Evolutionary conservation across 1,139 yeast species (phyloP), one percentile per base, ranked within the genome.

Genomic region (Saccharomyces pastorianus): DNA sequence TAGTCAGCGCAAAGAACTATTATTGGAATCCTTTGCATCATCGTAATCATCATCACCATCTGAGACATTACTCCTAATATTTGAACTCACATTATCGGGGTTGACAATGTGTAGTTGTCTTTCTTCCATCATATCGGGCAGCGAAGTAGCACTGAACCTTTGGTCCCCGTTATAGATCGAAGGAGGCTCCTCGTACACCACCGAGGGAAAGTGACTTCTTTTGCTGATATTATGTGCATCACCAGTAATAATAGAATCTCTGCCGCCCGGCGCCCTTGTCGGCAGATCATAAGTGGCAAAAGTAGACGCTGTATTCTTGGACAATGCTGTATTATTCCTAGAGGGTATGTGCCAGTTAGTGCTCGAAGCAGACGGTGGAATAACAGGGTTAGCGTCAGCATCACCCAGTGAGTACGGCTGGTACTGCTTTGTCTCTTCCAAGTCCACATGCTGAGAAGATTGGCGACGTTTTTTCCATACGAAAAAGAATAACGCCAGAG

Each of bases 71-170:
- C 27, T 49, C 13, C 25, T 25, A 34, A 11, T 50, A n/a, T 47
- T 50, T 42, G 51, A 42, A 17, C 55, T 51, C 31, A 54, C 58
- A 20, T 53, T 58, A 55, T 66, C 70, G 8, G 70, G 70, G 53
- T 67, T 67, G 6, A 63, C 70, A 23, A 67, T 64, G 42, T 65
- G 62, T 52, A 67, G 50, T 41, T 53, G 60, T 49, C 65, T 65
- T 46, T 69, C 70, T 46, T 65, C 70, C 59, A 70, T 66, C 20
- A 76, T 76, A 67, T 84, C 89, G 0, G 89, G 90, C 59, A 84
- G 71, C n/a, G 87, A 82, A 7, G 87, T 85, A 59, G 84, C 81
- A 66, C 88, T 83, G 60, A 84, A 77, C 58, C 87, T 74, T 62
- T 69, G 66, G 38, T 67, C 65, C 25, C 69, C 71, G 38, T 58